These are phyloP conservation scores for Ophiostoma perfectum DNA, from an alignment of 2,329 filamentous ascomycete genomes.

Conservation along the genomic window DNA sequence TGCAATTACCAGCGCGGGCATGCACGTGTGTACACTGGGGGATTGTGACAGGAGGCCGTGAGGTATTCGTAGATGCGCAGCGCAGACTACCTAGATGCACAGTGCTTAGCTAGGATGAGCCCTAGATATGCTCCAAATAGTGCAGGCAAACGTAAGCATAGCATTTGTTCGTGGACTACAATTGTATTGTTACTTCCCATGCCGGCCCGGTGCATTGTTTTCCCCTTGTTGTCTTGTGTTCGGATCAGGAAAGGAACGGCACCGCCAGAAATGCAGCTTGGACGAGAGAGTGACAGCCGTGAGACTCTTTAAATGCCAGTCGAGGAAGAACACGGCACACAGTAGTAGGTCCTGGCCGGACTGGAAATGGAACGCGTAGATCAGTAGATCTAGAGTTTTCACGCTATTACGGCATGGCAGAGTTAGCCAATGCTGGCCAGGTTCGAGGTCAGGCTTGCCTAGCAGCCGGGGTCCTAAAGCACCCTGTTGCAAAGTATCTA, in stretches of 20 bases:
- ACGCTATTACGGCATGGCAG: constrained; percentile 7
- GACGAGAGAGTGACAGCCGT: not conserved
- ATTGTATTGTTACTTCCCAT: not conserved
- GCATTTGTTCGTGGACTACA: too few species aligned
- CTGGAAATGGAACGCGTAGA: not conserved
- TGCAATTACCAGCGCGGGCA: not conserved
- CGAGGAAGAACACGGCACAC: not conserved
- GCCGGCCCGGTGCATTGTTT: not conserved
- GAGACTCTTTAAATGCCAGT: not conserved
- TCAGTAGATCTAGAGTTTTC: not conserved
- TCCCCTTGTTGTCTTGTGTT: not conserved
- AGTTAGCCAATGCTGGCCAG: too few species aligned
- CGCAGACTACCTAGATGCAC: too few species aligned
- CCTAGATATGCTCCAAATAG: too few species aligned
- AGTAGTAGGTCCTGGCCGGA: not conserved
- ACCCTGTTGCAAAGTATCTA: not conserved
- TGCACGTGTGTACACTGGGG: not conserved
- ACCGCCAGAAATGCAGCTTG: not conserved
- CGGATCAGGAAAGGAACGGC: not conserved
- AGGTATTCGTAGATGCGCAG: not conserved
- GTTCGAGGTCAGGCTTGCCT: too few species aligned
- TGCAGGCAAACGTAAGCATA: too few species aligned
- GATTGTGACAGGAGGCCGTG: not conserved
- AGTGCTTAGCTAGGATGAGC: not conserved
- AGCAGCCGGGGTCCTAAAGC: not conserved